A percentile compares a stretch with the other conserved stretches of the same genome.
Evolutionary conservation across 2,329 filamentous ascomycete genomes (phyloP).

Genomic region (Fusarium sp.): DNA sequence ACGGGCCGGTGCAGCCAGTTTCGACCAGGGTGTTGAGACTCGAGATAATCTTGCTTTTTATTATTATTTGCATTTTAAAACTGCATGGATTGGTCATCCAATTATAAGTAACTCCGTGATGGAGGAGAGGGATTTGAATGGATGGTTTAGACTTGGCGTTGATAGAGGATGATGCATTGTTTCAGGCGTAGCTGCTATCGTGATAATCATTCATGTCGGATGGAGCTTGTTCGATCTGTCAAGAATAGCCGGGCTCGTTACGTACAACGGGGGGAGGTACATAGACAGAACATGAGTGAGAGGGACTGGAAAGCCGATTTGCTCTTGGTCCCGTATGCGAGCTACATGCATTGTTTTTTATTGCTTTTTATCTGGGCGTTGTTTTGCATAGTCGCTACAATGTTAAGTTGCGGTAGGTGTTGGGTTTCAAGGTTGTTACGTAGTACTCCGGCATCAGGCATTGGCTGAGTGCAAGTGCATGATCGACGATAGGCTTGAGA

Average conservation of each 20-base stretch:
- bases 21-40: constrained; percentile 29
- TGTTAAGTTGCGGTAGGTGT: not conserved
- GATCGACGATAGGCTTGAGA: constrained; percentile 24
- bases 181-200: constrained; percentile 4
- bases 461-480: constrained; percentile 33
- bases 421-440: not conserved
- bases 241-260: constrained; percentile 17
- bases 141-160: constrained; percentile 12
- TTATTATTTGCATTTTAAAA: not conserved
- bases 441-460: constrained; percentile 22
- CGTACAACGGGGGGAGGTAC: not conserved
- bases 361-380: not conserved
- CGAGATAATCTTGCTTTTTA: constrained; percentile 7
- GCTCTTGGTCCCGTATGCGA: not conserved
- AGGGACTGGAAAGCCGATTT: not conserved
- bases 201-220: not conserved
- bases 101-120: not conserved
- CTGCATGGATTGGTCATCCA: not conserved
- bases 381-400: constrained; percentile 3
- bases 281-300: not conserved
- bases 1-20: constrained; percentile 42
- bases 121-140: constrained; percentile 8
- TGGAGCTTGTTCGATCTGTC: not conserved
- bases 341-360: not conserved
- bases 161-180: constrained; percentile 11